Conservation (phyloP, 2,329 filamentous ascomycete species). For the Microdochium paspali region DNA sequence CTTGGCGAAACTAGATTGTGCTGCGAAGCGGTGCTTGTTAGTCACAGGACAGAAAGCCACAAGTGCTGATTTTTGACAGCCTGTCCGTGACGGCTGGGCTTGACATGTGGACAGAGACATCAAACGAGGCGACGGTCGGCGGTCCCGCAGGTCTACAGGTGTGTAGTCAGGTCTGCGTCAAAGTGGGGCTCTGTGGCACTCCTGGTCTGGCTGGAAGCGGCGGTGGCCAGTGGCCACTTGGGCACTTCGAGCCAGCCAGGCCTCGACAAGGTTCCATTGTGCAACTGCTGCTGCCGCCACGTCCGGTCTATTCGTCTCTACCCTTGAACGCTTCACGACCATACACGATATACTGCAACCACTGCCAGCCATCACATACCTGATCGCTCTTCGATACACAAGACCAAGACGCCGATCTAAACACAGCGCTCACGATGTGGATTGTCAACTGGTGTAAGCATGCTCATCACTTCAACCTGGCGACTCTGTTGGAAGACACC, state of each 20-base stretch:
- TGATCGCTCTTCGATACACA: slow-evolving; percentile 3
- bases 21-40: too few relatives aligned
- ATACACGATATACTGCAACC: slow-evolving; percentile 1
- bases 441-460: slow-evolving; percentile 85
- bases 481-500: slow-evolving; percentile 3
- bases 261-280: background rate
- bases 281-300: background rate
- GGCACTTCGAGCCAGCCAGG: background rate
- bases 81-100: too few relatives aligned
- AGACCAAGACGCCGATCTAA: slow-evolving; percentile 1
- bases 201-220: background rate
- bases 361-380: slow-evolving; percentile 1
- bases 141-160: background rate
- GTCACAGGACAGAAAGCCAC: too few relatives aligned
- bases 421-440: slow-evolving; percentile 57
- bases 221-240: background rate
- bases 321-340: background rate
- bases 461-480: slow-evolving; percentile 5
- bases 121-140: too few relatives aligned
- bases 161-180: background rate
- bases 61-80: too few relatives aligned
- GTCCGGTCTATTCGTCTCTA: background rate
- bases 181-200: background rate
- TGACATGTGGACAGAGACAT: too few relatives aligned
- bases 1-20: too few relatives aligned